Evolutionary conservation across 2,329 filamentous ascomycete species (phyloP).

Genomic region (Talaromyces sp.): DNA sequence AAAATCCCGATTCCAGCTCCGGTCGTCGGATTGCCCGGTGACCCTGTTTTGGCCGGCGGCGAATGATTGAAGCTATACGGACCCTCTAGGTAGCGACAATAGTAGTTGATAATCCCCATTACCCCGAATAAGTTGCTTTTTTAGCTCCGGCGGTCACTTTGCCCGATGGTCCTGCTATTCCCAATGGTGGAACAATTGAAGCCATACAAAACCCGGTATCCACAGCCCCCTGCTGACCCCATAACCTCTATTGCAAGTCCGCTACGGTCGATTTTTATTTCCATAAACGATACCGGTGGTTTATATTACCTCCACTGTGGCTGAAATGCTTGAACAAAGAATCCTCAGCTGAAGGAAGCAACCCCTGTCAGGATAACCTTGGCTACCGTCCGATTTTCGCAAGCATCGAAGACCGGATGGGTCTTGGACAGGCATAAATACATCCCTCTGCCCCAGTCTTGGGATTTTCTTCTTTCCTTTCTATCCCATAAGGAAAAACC

Average conservation of each 20-base stretch:
- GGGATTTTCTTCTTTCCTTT: not conserved
- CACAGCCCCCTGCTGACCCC: not conserved
- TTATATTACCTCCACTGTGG: not conserved
- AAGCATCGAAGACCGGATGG: not conserved
- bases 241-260: not conserved
- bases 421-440: not conserved
- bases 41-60: not conserved
- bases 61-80: not conserved
- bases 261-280: not conserved
- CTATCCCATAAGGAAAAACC: not conserved
- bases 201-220: not conserved
- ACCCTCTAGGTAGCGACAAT: not conserved
- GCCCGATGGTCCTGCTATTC: not conserved
- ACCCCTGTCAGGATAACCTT: not conserved
- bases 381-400: not conserved
- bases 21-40: too few species aligned
- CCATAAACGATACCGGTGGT: not conserved
- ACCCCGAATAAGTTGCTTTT: not conserved
- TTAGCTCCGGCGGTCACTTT: not conserved
- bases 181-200: not conserved
- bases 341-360: not conserved
- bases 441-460: not conserved
- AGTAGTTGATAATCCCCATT: not conserved
- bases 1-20: not conserved
- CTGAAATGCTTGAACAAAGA: not conserved